These are phyloP conservation scores for Aspergillus nanangensis DNA, from an alignment of 495 filamentous ascomycete genomes.

Conservation along the genomic window DNA sequence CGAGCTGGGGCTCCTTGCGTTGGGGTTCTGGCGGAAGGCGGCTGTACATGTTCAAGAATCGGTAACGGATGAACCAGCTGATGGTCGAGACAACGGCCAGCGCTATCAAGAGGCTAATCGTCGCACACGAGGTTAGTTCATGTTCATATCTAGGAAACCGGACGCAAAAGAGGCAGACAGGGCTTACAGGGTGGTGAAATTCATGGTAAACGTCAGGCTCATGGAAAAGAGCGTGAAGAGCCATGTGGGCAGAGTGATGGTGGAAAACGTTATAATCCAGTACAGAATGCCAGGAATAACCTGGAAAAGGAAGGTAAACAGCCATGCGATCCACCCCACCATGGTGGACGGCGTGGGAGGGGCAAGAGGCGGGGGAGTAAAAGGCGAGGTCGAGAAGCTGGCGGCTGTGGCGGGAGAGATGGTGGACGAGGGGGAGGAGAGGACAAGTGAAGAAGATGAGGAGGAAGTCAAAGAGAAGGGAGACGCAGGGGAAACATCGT, in stretches of 20 bases:
- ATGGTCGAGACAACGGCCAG: slow-evolving; percentile 71
- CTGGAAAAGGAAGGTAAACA: slow-evolving; percentile 39
- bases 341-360: slow-evolving; percentile 35
- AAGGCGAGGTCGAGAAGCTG: slow-evolving; percentile 16
- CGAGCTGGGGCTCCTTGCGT: slow-evolving; percentile 90
- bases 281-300: slow-evolving; percentile 71
- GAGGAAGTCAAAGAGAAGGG: neutral
- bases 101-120: slow-evolving; percentile 75
- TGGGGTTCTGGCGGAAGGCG: slow-evolving; percentile 90
- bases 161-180: neutral
- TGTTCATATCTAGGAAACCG: slow-evolving; percentile 4
- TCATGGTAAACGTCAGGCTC: slow-evolving; percentile 95
- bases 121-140: slow-evolving; percentile 5
- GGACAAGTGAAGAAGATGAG: neutral
- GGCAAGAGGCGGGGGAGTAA: slow-evolving; percentile 24
- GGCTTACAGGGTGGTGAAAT: slow-evolving; percentile 85
- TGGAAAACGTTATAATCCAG: slow-evolving; percentile 78
- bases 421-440: slow-evolving; percentile 8
- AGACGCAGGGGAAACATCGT: neutral
- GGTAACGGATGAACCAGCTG: slow-evolving; percentile 91
- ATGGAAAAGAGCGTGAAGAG: slow-evolving; percentile 94
- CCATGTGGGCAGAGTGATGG: slow-evolving; percentile 83
- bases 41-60: slow-evolving; percentile 92
- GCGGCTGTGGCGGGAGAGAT: slow-evolving; percentile 19
- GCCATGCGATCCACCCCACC: slow-evolving; percentile 41